Evolutionary conservation across 75 land plant species (phyloP).

Genomic region (Azolla pinnata): DNA sequence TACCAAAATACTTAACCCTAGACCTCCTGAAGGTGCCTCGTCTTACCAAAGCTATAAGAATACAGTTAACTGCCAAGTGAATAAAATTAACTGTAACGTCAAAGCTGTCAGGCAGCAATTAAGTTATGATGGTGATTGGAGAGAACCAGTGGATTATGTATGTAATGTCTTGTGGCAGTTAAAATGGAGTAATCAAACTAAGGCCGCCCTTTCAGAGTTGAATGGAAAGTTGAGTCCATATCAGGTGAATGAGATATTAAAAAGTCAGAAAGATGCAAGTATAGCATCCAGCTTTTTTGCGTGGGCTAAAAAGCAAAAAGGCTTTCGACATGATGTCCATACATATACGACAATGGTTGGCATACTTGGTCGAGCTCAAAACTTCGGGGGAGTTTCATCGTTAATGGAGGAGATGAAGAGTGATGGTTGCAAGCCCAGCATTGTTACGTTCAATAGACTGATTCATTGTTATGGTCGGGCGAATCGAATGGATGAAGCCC

Average conservation of each 20-base stretch:
- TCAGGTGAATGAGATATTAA: constrained; percentile 89
- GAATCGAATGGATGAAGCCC: constrained; percentile 56
- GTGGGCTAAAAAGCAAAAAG: constrained; percentile 70
- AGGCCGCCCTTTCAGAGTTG: constrained; percentile 46
- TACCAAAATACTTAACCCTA: no score
- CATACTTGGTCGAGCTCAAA: constrained; percentile 75
- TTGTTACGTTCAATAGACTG: constrained; percentile 88
- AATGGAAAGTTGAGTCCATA: constrained; percentile 53
- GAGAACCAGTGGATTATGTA: constrained; percentile 41
- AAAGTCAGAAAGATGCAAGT: constrained; percentile 52
- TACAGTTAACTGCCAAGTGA: no score
- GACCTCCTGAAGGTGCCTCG: no score
- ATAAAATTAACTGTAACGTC: no score
- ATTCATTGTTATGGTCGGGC: constrained; percentile 96
- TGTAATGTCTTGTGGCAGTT: constrained; percentile 42
- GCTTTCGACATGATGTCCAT: constrained; percentile 82
- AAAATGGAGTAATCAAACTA: constrained; percentile 52
- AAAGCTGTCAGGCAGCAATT: constrained; percentile 14
- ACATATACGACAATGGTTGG: constrained; percentile 97
- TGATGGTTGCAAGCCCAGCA: constrained; percentile 84
- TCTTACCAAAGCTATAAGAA: no score
- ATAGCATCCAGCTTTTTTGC: constrained; percentile 75
- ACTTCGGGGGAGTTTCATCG: constrained; percentile 46
- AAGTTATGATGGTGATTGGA: constrained; percentile 14
- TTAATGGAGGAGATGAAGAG: constrained; percentile 70